Conservation (phyloP, 177 flowering plant species). For the Vitis hybrid region DNA sequence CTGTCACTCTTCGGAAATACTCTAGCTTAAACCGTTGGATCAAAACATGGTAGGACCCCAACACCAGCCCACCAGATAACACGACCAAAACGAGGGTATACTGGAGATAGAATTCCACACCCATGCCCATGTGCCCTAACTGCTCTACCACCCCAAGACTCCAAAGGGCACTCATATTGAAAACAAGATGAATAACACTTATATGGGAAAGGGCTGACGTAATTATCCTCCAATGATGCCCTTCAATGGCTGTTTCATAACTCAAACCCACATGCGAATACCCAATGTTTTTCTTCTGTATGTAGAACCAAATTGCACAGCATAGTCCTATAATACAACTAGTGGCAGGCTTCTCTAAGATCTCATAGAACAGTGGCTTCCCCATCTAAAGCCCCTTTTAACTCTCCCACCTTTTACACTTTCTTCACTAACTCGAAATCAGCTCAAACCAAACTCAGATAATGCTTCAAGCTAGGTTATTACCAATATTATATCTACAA, state of each 20-base stretch:
- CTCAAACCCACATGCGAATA: constrained; percentile 90
- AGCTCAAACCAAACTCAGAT: too few species aligned
- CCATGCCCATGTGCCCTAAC: constrained; percentile 71
- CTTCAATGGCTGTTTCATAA: constrained; percentile 82
- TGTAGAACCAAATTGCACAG: constrained; percentile 80
- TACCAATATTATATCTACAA: not conserved
- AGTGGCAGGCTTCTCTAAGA: constrained; percentile 83
- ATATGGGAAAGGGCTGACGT: constrained; percentile 95
- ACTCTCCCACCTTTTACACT: not conserved
- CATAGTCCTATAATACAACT: constrained; percentile 80
- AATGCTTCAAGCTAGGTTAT: not conserved
- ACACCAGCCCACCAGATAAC: constrained; percentile 70
- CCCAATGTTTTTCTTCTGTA: constrained; percentile 90
- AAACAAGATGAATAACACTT: constrained; percentile 86
- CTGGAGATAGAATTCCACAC: constrained; percentile 75
- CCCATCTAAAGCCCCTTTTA: constrained; percentile 55
- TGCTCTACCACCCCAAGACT: constrained; percentile 90
- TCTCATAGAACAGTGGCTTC: constrained; percentile 74
- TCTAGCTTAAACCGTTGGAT: constrained; percentile 80
- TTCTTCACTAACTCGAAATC: not conserved
- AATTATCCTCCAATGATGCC: constrained; percentile 94
- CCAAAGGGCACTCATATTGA: constrained; percentile 99
- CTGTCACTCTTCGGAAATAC: constrained; percentile 87
- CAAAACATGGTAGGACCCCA: constrained; percentile 73
- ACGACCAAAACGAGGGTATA: constrained; percentile 80